phyloP scores from a whole-genome alignment of 768 basidiomycete genomes.

The Phanerochaete sordida region DNA sequence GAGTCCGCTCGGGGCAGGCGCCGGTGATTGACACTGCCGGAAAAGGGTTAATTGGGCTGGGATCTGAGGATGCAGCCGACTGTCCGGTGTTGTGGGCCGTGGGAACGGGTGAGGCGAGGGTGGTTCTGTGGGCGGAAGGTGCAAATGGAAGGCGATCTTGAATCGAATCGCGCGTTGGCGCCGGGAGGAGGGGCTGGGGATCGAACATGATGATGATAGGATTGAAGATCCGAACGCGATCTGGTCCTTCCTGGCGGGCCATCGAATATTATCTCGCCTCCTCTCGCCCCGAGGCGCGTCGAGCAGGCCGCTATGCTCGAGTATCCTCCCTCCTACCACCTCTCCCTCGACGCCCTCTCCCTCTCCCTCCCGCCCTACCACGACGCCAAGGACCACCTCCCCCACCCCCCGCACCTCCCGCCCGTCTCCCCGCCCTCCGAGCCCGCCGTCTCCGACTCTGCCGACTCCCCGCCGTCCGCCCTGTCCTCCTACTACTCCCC shows the following conservation, averaged over 20 bases:
- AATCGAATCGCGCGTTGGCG: not conserved
- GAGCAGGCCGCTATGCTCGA: conserved; percentile 1
- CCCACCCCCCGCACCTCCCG: not conserved
- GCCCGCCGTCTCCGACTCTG: not conserved
- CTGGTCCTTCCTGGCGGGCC: not conserved
- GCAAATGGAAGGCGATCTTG: not conserved
- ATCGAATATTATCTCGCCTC: conserved; percentile 1
- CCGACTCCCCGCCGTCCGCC: conserved; percentile 10
- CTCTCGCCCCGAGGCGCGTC: conserved; percentile 3
- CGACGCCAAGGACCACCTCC: not conserved
- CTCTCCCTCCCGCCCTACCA: not conserved
- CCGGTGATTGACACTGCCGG: conserved; percentile 1
- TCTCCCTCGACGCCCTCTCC: conserved; percentile 7
- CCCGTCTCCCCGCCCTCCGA: conserved; percentile 5
- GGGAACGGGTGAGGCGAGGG: not conserved
- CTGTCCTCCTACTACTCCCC: conserved; percentile 6
- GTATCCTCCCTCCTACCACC: conserved; percentile 1
- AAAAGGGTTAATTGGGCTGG: conserved; percentile 1
- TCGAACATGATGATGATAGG: not conserved
- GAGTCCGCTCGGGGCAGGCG: no score
- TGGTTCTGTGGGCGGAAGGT: conserved; percentile 1
- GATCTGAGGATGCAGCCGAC: conserved; percentile 1
- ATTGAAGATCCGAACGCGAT: conserved; percentile 1
- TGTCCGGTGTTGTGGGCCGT: conserved; percentile 1
- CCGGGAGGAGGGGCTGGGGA: not conserved